A percentile compares a stretch with the other conserved stretches of the same genome.
Evolutionary conservation across 2,329 filamentous ascomycete genomes (phyloP).

Genomic region (Xylaria sp.): DNA sequence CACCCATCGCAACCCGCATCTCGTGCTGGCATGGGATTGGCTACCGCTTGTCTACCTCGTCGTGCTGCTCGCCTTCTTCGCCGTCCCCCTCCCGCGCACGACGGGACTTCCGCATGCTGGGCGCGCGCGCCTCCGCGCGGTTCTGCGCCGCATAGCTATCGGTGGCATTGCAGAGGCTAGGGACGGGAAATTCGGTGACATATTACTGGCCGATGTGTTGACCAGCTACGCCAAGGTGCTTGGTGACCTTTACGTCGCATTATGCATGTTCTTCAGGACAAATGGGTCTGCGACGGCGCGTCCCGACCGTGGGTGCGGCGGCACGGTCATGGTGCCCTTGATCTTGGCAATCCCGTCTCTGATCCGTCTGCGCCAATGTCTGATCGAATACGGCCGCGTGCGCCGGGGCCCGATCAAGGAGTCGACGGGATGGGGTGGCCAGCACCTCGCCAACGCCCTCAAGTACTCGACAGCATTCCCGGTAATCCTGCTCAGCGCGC

Average conservation of each 20-base stretch:
- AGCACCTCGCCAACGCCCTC: slow-evolving; percentile 90
- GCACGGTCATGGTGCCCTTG: slow-evolving; percentile 80
- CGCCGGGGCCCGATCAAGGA: slow-evolving; percentile 66
- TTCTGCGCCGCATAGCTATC: slow-evolving; percentile 80
- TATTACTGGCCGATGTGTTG: slow-evolving; percentile 90
- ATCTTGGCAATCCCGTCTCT: slow-evolving; percentile 84
- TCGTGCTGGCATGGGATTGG: slow-evolving; percentile 83
- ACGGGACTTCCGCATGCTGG: slow-evolving; percentile 75
- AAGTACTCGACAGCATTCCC: slow-evolving; percentile 97
- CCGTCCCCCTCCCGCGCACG: slow-evolving; percentile 71
- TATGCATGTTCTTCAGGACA: slow-evolving; percentile 88
- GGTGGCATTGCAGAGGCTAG: slow-evolving; percentile 87
- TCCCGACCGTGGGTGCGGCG: slow-evolving; percentile 85
- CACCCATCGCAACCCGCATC: slow-evolving; percentile 75
- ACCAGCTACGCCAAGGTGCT: slow-evolving; percentile 95
- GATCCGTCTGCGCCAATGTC: slow-evolving; percentile 90
- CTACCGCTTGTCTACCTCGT: slow-evolving; percentile 87
- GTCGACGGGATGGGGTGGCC: slow-evolving; percentile 77
- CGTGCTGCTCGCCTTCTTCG: slow-evolving; percentile 75
- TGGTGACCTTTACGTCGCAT: slow-evolving; percentile 85
- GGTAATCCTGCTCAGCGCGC: slow-evolving; percentile 82
- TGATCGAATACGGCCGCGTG: slow-evolving; percentile 86
- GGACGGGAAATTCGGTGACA: slow-evolving; percentile 94
- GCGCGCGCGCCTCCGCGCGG: slow-evolving; percentile 78
- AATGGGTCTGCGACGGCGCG: slow-evolving; percentile 79